Conservation (phyloP, 208 protist species). For the Kentomonas sorsogonicus region DNA sequence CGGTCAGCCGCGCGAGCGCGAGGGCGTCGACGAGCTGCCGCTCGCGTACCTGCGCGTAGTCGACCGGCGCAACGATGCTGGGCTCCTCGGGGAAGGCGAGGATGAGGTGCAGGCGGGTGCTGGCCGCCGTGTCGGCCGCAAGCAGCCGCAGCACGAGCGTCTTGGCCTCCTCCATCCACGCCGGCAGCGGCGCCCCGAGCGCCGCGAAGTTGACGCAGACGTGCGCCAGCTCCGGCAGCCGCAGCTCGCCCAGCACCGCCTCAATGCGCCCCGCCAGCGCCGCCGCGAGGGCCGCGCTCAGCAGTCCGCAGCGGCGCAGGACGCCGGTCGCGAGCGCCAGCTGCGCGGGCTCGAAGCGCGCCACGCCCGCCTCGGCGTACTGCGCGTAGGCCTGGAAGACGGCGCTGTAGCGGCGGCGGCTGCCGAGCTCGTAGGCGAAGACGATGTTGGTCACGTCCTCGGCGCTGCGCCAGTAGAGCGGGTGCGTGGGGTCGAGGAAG, state of each 20-base stretch:
- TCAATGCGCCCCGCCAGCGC: constrained; percentile 60
- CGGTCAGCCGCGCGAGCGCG: constrained; percentile 27
- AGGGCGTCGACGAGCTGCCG: constrained; percentile 69
- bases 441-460: constrained; percentile 58
- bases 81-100: constrained; percentile 69
- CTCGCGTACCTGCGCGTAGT: constrained; percentile 52
- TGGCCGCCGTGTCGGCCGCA: constrained; percentile 17
- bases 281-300: constrained; percentile 43
- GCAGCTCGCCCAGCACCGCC: constrained; percentile 65
- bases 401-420: constrained; percentile 45
- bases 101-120: constrained; percentile 53
- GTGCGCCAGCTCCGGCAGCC: constrained; percentile 72
- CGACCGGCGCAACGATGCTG: constrained; percentile 28
- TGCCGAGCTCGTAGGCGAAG: constrained; percentile 79
- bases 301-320: constrained; percentile 61
- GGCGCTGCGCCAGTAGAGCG: constrained; percentile 43
- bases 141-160: constrained; percentile 54
- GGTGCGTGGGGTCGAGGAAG: constrained; percentile 42
- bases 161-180: constrained; percentile 72
- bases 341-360: constrained; percentile 59
- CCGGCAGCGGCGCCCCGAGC: constrained; percentile 28
- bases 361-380: constrained; percentile 45
- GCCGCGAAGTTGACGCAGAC: constrained; percentile 75
- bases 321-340: constrained; percentile 78
- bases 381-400: constrained; percentile 54